phyloP scores from a whole-genome alignment of 768 basidiomycete species.

The Brasilioporus rufonigricans region DNA sequence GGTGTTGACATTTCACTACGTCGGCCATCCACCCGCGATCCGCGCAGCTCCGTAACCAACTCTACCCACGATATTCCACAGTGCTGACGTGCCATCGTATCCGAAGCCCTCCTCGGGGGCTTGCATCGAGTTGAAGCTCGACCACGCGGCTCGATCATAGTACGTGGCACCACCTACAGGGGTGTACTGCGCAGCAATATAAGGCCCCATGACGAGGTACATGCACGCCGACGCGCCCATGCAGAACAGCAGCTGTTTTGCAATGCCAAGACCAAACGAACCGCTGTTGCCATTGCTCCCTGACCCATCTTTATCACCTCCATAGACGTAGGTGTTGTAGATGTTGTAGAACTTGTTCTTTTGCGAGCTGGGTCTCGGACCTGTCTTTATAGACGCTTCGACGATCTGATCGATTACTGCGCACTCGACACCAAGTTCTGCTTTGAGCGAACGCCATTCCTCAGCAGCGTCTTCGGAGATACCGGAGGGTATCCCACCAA shows the following conservation, averaged over 20 bases:
- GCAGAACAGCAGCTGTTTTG: slow-evolving; percentile 53
- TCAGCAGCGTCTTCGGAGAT: slow-evolving; percentile 66
- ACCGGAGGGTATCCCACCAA: slow-evolving; percentile 45
- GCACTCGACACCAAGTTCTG: slow-evolving; percentile 77
- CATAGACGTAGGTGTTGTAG: slow-evolving; percentile 71
- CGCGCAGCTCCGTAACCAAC: slow-evolving; percentile 75
- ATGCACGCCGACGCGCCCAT: slow-evolving; percentile 62
- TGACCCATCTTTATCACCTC: slow-evolving; percentile 39
- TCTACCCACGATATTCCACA: slow-evolving; percentile 70
- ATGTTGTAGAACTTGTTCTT: slow-evolving; percentile 76
- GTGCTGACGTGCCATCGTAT: slow-evolving; percentile 53
- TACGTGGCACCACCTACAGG: slow-evolving; percentile 65
- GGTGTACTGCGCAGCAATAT: slow-evolving; percentile 54
- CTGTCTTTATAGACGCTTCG: slow-evolving; percentile 35
- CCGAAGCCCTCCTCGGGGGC: slow-evolving; percentile 70
- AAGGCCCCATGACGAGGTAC: slow-evolving; percentile 59
- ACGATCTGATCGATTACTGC: slow-evolving; percentile 72
- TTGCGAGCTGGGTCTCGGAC: slow-evolving; percentile 33
- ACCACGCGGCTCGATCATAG: slow-evolving; percentile 79
- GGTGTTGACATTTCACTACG: slow-evolving; percentile 37
- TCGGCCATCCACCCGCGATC: slow-evolving; percentile 76
- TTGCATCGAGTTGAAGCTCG: slow-evolving; percentile 71
- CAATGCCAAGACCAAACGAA: slow-evolving; percentile 34
- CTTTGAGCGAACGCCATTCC: slow-evolving; percentile 79
- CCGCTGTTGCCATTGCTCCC: slow-evolving; percentile 16